Evolutionary conservation across 768 basidiomycete genomes (phyloP), one percentile per base, ranked within the genome.

Genomic region (Trametopsis cervina): DNA sequence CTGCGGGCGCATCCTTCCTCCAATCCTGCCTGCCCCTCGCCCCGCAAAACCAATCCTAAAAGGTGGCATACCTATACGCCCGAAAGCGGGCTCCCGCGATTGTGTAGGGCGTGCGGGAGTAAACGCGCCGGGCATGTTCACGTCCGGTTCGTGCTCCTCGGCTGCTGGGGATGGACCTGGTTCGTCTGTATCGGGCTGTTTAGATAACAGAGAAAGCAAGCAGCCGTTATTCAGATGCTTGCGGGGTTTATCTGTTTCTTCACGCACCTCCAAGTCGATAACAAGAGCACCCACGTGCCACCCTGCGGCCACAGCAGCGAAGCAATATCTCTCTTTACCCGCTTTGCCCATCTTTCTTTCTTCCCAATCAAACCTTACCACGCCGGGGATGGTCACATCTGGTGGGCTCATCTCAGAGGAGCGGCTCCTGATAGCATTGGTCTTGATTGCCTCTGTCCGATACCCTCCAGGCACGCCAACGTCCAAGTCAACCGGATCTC

Each of bases 221-320:
- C n/a, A n/a, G n/a, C n/a, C n/a, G n/a, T n/a, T n/a, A n/a, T n/a
- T n/a, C n/a, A n/a, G n/a, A n/a, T n/a, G n/a, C n/a, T n/a, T n/a
- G n/a, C n/a, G n/a, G n/a, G n/a, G n/a, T n/a, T n/a, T n/a, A n/a
- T n/a, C n/a, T n/a, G n/a, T n/a, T n/a, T n/a, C n/a, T n/a, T n/a
- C n/a, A n/a, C 72, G 51, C 49, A 87, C 88, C 70, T 90, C 81
- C 22, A 91, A 69, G 61, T 91, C 88, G 35, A 95, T 83, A 2
- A 89, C 88, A 40, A 97, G 69, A 1, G 91, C 90, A 6, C 91
- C 93, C 47, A 78, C 86, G 58, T 97, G 94, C 93, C 92, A 95
- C 9, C 94, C 94, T 0, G 80, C 76, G 2, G 93, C 89, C 4
- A 89, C 77, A 4, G 83, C 81, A 1, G 77, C 77, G 55, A 95